Conservation (phyloP, 495 filamentous ascomycete species). For the Aspergillus asperescens region DNA sequence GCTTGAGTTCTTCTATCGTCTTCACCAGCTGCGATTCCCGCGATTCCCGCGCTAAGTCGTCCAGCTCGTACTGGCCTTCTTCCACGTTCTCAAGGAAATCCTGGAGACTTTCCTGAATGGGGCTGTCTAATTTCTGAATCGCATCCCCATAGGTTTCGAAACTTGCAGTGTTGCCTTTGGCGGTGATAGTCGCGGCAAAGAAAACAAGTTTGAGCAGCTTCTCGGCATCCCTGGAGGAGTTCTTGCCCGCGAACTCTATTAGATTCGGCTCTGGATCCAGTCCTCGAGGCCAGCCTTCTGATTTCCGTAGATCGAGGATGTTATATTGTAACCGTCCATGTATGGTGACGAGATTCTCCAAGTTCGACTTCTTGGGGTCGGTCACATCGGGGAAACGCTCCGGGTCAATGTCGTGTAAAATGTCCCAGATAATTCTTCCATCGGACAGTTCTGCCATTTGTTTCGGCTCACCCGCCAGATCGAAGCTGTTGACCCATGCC, state of each 20-base stretch:
- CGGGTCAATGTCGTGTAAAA: conserved; percentile 62
- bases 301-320: conserved; percentile 49
- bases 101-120: conserved; percentile 44
- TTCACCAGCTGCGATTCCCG: conserved; percentile 29
- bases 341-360: conserved; percentile 68
- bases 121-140: conserved; percentile 42
- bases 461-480: conserved; percentile 38
- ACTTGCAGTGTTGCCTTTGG: conserved; percentile 21
- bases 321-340: conserved; percentile 61
- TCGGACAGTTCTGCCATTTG: conserved; percentile 63
- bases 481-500: conserved; percentile 56
- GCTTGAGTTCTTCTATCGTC: not conserved
- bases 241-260: conserved; percentile 52
- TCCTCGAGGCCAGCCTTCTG: conserved; percentile 46
- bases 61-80: conserved; percentile 26
- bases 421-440: conserved; percentile 66
- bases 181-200: conserved; percentile 57
- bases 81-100: conserved; percentile 48
- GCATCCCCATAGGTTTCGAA: conserved; percentile 49
- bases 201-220: conserved; percentile 62
- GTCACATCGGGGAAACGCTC: conserved; percentile 62
- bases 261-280: conserved; percentile 50
- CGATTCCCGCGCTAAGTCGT: conserved; percentile 30
- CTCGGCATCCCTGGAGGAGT: conserved; percentile 36
- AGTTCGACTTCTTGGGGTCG: conserved; percentile 50